Percentiles rank a stretch among this genome's conserved stretches.
These are phyloP conservation scores for Groenewaldozyma auringiensis DNA, from an alignment of 1,139 yeast genomes.

Conservation along the genomic window DNA sequence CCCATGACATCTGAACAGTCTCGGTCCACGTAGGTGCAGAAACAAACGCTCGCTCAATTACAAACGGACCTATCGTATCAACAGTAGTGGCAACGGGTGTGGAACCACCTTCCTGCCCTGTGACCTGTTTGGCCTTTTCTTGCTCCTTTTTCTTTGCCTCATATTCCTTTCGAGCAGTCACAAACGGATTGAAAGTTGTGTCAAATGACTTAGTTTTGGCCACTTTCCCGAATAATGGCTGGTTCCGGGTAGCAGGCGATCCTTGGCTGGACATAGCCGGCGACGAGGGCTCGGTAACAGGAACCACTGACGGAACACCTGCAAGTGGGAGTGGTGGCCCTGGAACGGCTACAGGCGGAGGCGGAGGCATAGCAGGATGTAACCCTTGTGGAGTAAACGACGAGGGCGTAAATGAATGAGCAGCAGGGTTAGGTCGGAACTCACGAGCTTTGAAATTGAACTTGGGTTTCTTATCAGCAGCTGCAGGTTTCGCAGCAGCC, in stretches of 20 bases:
- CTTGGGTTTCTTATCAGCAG: conserved; percentile 27
- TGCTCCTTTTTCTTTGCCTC: conserved; percentile 27
- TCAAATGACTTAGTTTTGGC: conserved; percentile 36
- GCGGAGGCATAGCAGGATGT: conserved; percentile 14
- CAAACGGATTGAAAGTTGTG: conserved; percentile 53
- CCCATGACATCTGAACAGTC: conserved; percentile 22
- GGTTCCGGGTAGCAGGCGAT: conserved; percentile 8
- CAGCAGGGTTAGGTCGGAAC: conserved; percentile 64
- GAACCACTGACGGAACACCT: conserved; percentile 12
- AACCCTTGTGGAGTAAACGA: conserved; percentile 31
- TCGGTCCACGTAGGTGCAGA: conserved; percentile 73
- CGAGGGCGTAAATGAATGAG: conserved; percentile 61
- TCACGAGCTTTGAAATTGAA: conserved; percentile 52
- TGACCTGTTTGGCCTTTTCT: conserved; percentile 14
- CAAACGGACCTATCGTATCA: conserved; percentile 24
- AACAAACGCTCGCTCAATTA: conserved; percentile 55
- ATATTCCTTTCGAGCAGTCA: conserved; percentile 30
- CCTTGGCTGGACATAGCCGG: conserved; percentile 15
- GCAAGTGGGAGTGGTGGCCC: conserved; percentile 1
- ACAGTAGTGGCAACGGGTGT: conserved; percentile 6
- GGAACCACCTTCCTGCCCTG: not conserved
- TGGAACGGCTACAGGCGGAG: conserved; percentile 22
- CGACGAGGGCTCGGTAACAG: conserved; percentile 18
- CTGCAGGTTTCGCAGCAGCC: conserved; percentile 16
- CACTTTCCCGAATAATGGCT: conserved; percentile 47